Conservation (phyloP, 2,329 filamentous ascomycete genomes). For the Aspergillus aculeatus region DNA sequence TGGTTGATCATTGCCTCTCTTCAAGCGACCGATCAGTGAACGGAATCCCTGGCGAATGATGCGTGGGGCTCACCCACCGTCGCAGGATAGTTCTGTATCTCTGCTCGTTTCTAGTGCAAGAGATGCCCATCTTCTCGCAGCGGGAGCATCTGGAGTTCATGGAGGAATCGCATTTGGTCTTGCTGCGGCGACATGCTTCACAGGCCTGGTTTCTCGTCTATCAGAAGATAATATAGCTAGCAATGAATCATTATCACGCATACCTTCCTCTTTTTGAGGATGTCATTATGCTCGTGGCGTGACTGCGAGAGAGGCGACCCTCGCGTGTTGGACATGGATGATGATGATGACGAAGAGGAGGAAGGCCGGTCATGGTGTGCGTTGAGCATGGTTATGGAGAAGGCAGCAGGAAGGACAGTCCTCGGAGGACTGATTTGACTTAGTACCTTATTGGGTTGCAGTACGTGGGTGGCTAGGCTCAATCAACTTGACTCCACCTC, state of each 20-base stretch:
- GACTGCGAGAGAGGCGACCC: background rate
- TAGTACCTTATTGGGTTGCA: no score
- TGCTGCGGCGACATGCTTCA: conserved; percentile 5
- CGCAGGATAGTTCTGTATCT: background rate
- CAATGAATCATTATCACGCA: no score
- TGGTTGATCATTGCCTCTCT: conserved; percentile 19
- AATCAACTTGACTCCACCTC: background rate
- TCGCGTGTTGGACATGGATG: background rate
- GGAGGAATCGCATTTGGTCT: background rate
- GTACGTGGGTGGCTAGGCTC: no score
- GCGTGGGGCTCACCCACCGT: background rate
- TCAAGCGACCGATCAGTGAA: background rate
- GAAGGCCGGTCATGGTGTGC: no score
- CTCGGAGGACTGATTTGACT: no score
- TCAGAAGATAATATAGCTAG: no score
- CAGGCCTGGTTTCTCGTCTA: background rate
- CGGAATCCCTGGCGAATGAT: background rate
- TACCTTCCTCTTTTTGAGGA: background rate
- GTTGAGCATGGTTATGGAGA: no score
- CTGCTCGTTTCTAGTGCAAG: conserved; percentile 2
- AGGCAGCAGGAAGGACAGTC: no score
- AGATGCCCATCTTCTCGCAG: conserved; percentile 2
- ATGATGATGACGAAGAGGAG: no score
- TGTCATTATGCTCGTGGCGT: background rate
- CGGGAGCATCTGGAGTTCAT: background rate